These are phyloP conservation scores for Aphanomyces euteiches DNA, from an alignment of 352 stramenopile species.

Conservation along the genomic window DNA sequence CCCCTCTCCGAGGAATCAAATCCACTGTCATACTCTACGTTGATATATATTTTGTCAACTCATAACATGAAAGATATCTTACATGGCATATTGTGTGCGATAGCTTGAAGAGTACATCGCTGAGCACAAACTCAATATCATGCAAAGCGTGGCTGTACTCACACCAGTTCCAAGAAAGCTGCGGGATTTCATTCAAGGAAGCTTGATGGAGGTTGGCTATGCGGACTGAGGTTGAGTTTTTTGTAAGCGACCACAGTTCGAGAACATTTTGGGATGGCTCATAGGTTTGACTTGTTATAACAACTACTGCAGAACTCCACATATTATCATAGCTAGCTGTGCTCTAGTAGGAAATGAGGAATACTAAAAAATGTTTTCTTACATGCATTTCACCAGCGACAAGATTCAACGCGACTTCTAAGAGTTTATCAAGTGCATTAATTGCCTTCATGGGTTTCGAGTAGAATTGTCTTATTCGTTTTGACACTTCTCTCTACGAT, in stretches of 20 bases:
- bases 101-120: background rate
- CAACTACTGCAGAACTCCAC: background rate
- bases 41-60: too few species aligned
- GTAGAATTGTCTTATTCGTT: background rate
- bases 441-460: background rate
- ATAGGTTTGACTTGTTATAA: background rate
- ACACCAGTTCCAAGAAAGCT: background rate
- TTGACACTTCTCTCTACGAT: background rate
- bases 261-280: too few species aligned
- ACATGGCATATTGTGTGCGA: constrained; percentile 5
- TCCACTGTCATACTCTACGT: background rate
- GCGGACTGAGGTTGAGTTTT: too few species aligned
- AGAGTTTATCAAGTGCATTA: background rate
- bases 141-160: background rate
- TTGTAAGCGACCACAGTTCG: too few species aligned
- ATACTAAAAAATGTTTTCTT: too few species aligned
- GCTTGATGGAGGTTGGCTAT: too few species aligned
- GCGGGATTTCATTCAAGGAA: too few species aligned
- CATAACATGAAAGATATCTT: background rate
- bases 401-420: background rate
- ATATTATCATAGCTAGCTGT: background rate
- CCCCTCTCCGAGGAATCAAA: background rate
- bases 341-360: background rate
- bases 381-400: background rate
- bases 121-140: constrained; percentile 5